A percentile compares a stretch with the other conserved stretches of the same genome.
phyloP scores from a whole-genome alignment of 1,284 basidiomycete species.

The Rhizoctonia solani region DNA sequence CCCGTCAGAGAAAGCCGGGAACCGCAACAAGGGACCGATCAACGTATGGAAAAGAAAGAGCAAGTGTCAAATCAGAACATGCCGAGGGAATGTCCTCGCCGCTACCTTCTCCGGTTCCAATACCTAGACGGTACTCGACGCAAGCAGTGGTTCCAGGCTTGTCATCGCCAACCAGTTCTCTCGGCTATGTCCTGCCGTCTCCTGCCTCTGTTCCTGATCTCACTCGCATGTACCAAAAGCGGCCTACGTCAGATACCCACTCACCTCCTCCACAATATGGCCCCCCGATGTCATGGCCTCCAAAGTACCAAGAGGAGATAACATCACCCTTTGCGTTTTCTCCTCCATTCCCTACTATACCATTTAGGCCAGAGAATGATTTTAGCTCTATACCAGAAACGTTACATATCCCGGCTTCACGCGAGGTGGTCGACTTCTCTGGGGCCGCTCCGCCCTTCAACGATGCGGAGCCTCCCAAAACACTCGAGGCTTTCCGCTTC shows the following conservation, averaged over 20 bases:
- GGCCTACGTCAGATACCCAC: slow-evolving; percentile 31
- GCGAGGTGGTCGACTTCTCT: slow-evolving; percentile 21
- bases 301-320: slow-evolving; percentile 34
- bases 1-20: slow-evolving; percentile 34
- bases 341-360: slow-evolving; percentile 13
- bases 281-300: slow-evolving; percentile 31
- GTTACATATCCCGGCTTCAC: slow-evolving; percentile 27
- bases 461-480: slow-evolving; percentile 32
- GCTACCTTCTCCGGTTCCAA: slow-evolving; percentile 31
- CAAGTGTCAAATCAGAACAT: slow-evolving; percentile 31
- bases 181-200: slow-evolving; percentile 30
- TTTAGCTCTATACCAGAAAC: slow-evolving; percentile 32
- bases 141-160: slow-evolving; percentile 31
- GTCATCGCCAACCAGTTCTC: slow-evolving; percentile 21
- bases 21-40: slow-evolving; percentile 35
- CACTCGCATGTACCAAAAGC: slow-evolving; percentile 35
- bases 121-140: slow-evolving; percentile 31
- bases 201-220: slow-evolving; percentile 35
- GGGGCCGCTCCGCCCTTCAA: slow-evolving; percentile 33
- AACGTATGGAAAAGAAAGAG: slow-evolving; percentile 29
- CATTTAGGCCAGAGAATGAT: slow-evolving; percentile 23
- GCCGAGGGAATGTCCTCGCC: slow-evolving; percentile 31
- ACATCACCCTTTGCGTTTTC: slow-evolving; percentile 23
- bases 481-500: slow-evolving; percentile 33
- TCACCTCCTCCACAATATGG: slow-evolving; percentile 32